Percentiles rank a stretch among this genome's conserved stretches.
phyloP scores from a whole-genome alignment of 768 basidiomycete species.

The Lentinus tigrinus region DNA sequence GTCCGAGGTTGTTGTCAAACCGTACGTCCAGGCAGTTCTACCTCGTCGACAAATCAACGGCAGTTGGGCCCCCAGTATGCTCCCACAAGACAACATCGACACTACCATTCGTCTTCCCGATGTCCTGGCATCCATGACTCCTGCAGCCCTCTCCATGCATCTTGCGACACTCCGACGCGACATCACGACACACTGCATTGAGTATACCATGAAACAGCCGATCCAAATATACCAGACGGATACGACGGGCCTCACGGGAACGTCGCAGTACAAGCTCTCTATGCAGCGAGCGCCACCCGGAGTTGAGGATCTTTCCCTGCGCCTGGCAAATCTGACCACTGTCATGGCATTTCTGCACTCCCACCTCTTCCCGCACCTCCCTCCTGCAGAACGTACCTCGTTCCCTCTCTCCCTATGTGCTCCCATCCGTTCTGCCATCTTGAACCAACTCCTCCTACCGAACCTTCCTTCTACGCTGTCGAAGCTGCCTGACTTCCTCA shows the following conservation, averaged over 20 bases:
- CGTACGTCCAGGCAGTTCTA: conserved; percentile 46
- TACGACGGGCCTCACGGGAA: conserved; percentile 32
- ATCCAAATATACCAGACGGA: conserved; percentile 39
- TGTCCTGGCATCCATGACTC: conserved; percentile 59
- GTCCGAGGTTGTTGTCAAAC: conserved; percentile 47
- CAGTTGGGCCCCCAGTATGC: neutral
- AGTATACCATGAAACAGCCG: conserved; percentile 55
- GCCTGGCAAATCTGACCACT: conserved; percentile 54
- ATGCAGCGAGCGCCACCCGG: conserved; percentile 45
- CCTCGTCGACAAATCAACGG: conserved; percentile 28
- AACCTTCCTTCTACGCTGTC: conserved; percentile 67
- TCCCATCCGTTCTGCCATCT: conserved; percentile 56
- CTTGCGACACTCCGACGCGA: conserved; percentile 67
- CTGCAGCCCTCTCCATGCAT: conserved; percentile 51
- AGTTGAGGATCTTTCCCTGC: conserved; percentile 35
- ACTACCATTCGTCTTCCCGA: conserved; percentile 49
- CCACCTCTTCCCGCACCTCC: conserved; percentile 57
- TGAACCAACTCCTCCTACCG: conserved; percentile 66
- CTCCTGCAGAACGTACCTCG: conserved; percentile 39
- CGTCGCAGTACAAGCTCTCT: conserved; percentile 46
- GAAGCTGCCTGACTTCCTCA: conserved; percentile 60
- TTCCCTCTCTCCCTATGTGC: conserved; percentile 62
- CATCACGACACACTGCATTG: conserved; percentile 56
- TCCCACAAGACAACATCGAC: conserved; percentile 56
- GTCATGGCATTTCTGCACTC: conserved; percentile 63